Conservation (phyloP, 1,139 yeast genomes). For the Nakaseomyces delphensis region DNA sequence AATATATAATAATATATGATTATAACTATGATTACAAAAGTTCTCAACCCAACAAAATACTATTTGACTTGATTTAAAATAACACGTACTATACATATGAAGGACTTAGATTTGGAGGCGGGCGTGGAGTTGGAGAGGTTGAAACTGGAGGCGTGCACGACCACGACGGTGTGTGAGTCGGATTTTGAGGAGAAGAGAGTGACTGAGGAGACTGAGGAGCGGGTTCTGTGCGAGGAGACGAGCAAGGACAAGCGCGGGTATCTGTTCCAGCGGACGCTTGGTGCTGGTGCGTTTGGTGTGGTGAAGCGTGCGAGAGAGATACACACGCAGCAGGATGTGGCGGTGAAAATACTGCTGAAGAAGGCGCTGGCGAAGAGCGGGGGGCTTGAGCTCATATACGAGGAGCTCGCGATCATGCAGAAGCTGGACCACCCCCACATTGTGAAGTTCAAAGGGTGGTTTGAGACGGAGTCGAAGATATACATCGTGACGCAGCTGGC, state of each 20-base stretch:
- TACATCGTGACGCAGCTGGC: constrained; percentile 72
- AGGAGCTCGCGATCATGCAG: constrained; percentile 60
- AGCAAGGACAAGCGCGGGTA: neutral
- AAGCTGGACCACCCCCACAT: constrained; percentile 70
- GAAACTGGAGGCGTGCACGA: neutral
- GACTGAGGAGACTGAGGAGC: constrained; percentile 3
- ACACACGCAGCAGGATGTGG: constrained; percentile 61
- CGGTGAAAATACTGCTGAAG: constrained; percentile 76
- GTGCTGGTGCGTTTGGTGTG: constrained; percentile 81
- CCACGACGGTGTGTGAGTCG: neutral
- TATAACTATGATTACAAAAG: too few species aligned
- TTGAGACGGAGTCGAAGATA: constrained; percentile 72
- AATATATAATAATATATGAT: too few species aligned
- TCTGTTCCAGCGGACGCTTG: constrained; percentile 60
- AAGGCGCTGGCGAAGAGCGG: constrained; percentile 73
- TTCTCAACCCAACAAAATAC: too few species aligned
- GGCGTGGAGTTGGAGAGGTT: neutral
- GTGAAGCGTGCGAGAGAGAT: constrained; percentile 66
- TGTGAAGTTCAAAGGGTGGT: constrained; percentile 79
- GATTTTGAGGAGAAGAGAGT: neutral
- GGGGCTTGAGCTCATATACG: constrained; percentile 48
- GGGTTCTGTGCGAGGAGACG: constrained; percentile 15
- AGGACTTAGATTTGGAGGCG: too few species aligned
- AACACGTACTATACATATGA: too few species aligned
- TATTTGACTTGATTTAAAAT: too few species aligned